Conservation (phyloP, 768 basidiomycete species). For the Xanthoconium stramineum region DNA sequence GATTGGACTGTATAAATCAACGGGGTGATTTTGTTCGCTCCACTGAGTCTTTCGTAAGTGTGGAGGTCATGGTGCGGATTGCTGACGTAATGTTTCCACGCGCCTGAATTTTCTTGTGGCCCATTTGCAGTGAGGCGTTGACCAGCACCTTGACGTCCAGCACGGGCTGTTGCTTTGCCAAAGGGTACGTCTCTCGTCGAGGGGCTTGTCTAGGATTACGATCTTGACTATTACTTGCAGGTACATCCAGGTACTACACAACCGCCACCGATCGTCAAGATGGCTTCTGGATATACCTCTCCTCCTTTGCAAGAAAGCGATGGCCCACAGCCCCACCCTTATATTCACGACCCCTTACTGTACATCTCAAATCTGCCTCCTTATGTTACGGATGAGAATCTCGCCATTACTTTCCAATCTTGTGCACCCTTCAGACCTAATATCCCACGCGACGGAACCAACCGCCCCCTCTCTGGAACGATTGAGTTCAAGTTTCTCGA, state of each 20-base stretch:
- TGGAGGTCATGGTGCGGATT: background rate
- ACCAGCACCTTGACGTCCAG: constrained; percentile 31
- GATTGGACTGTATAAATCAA: too few relatives aligned
- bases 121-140: constrained; percentile 16
- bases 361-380: constrained; percentile 78
- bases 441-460: constrained; percentile 58
- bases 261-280: constrained; percentile 31
- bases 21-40: too few relatives aligned
- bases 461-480: constrained; percentile 58
- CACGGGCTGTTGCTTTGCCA: constrained; percentile 31
- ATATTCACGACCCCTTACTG: constrained; percentile 78
- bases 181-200: constrained; percentile 17
- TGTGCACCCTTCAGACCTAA: constrained; percentile 83
- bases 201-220: background rate
- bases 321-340: constrained; percentile 59
- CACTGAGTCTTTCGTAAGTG: too few relatives aligned
- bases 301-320: constrained; percentile 31
- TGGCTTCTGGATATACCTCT: constrained; percentile 36
- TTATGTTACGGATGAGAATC: constrained; percentile 70
- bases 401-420: constrained; percentile 67
- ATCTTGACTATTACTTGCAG: background rate
- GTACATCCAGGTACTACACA: constrained; percentile 19
- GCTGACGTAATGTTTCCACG: constrained; percentile 36
- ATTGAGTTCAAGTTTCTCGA: constrained; percentile 84
- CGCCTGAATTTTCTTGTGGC: constrained; percentile 29